A percentile compares a stretch with the other conserved stretches of the same genome.
Evolutionary conservation across 2,329 filamentous ascomycete species (phyloP).

Genomic region (Claviceps sp.): DNA sequence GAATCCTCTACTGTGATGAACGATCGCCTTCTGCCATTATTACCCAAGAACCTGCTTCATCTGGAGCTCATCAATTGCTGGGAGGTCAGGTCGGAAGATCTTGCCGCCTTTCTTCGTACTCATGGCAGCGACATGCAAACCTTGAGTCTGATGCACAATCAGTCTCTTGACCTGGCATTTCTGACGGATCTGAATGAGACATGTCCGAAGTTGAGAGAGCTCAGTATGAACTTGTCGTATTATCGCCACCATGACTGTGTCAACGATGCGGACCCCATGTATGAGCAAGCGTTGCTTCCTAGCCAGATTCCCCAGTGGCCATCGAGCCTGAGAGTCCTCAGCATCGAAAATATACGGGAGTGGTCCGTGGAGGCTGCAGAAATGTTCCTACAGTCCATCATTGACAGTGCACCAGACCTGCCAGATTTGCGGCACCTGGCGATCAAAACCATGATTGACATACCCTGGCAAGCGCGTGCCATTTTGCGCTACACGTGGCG

Average conservation of each 20-base stretch:
- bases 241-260: conserved; percentile 55
- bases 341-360: conserved; percentile 64
- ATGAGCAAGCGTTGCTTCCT: conserved; percentile 50
- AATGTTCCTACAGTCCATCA: conserved; percentile 65
- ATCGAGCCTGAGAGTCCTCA: conserved; percentile 51
- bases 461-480: conserved; percentile 70
- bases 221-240: conserved; percentile 69
- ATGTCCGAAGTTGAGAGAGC: conserved; percentile 56
- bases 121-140: conserved; percentile 55
- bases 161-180: conserved; percentile 64
- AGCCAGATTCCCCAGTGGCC: conserved; percentile 70
- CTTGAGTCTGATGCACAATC: conserved; percentile 65
- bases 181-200: conserved; percentile 48
- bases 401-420: conserved; percentile 54
- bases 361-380: conserved; percentile 58
- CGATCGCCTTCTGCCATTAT: conserved; percentile 48
- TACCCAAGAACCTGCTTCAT: conserved; percentile 52
- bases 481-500: conserved; percentile 70
- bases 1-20: conserved; percentile 63
- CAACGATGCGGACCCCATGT: conserved; percentile 62
- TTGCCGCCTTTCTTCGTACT: conserved; percentile 50
- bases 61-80: conserved; percentile 71
- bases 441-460: conserved; percentile 66
- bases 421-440: conserved; percentile 54
- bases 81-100: conserved; percentile 52